These are phyloP conservation scores for Cymbopogon citratus DNA, from an alignment of 176 grass and related monocot species.

Conservation along the genomic window DNA sequence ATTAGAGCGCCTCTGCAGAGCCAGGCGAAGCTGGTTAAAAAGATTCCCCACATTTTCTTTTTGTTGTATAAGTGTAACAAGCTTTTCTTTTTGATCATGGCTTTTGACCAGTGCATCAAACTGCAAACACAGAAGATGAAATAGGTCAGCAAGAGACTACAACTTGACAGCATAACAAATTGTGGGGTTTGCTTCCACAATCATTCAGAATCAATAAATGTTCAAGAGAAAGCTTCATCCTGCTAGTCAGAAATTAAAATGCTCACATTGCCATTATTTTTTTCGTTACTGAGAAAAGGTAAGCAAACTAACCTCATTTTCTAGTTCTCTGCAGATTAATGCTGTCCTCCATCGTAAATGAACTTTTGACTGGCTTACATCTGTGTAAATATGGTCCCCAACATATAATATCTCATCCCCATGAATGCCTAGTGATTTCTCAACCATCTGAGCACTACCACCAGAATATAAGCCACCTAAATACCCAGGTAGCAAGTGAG, in stretches of 20 bases:
- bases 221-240: slow-evolving; percentile 10
- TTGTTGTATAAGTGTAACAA: slow-evolving; percentile 84
- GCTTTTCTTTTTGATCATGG: slow-evolving; percentile 55
- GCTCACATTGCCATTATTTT: not conserved
- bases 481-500: slow-evolving; percentile 12
- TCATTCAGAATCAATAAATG: slow-evolving; percentile 1
- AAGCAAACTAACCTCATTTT: slow-evolving; percentile 70
- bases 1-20: slow-evolving; percentile 73
- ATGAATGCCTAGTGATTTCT: slow-evolving; percentile 83
- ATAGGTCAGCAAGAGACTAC: not conserved
- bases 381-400: slow-evolving; percentile 94
- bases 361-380: slow-evolving; percentile 98
- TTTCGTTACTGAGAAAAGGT: not conserved
- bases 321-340: slow-evolving; percentile 88
- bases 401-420: slow-evolving; percentile 99
- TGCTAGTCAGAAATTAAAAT: slow-evolving; percentile 8
- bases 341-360: slow-evolving; percentile 97
- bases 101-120: slow-evolving; percentile 76
- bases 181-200: slow-evolving; percentile 11
- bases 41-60: slow-evolving; percentile 92
- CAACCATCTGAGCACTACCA: slow-evolving; percentile 94
- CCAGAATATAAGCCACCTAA: slow-evolving; percentile 95
- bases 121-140: slow-evolving; percentile 44
- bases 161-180: slow-evolving; percentile 12
- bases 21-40: slow-evolving; percentile 88